Percentiles rank a stretch among this genome's conserved stretches.
phyloP scores from a whole-genome alignment of 2,329 filamentous ascomycete genomes.

The Didymella keratinophila region DNA sequence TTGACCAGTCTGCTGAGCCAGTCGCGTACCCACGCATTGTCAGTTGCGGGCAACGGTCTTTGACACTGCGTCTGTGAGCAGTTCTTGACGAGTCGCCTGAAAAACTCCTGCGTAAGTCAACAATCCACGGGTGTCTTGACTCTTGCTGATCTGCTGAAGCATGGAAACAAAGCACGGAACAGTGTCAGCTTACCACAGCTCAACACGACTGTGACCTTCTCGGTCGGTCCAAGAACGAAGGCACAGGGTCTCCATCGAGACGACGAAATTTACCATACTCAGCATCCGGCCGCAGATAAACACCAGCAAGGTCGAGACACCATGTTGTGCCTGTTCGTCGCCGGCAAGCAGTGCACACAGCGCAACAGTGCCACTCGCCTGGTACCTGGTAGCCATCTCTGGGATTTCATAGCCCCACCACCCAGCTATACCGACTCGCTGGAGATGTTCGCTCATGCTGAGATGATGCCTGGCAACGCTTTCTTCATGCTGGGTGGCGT shows the following conservation, averaged over 20 bases:
- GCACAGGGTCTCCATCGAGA: slow-evolving; percentile 42
- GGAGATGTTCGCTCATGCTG: slow-evolving; percentile 33
- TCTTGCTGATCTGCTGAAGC: slow-evolving; percentile 2
- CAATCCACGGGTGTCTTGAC: no score
- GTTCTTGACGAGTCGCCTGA: slow-evolving; percentile 21
- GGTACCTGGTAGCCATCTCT: slow-evolving; percentile 51
- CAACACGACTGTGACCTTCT: slow-evolving; percentile 37
- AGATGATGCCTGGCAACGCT: slow-evolving; percentile 47
- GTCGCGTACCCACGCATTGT: slow-evolving; percentile 15
- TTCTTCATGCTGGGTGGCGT: slow-evolving; percentile 49
- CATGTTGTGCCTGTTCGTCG: slow-evolving; percentile 48
- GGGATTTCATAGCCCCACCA: slow-evolving; percentile 33
- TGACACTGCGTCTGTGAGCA: slow-evolving; percentile 24
- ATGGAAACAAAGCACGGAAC: slow-evolving; percentile 18
- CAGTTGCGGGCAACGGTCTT: slow-evolving; percentile 20
- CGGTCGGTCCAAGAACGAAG: slow-evolving; percentile 34
- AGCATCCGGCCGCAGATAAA: slow-evolving; percentile 22
- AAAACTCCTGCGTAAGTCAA: slow-evolving; percentile 23
- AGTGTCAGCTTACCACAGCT: slow-evolving; percentile 29
- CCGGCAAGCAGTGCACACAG: slow-evolving; percentile 40
- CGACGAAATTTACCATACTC: slow-evolving; percentile 38
- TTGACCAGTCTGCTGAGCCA: background rate
- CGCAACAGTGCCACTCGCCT: slow-evolving; percentile 51
- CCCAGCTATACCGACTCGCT: slow-evolving; percentile 29
- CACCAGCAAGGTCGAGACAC: slow-evolving; percentile 33